A percentile compares a stretch with the other conserved stretches of the same genome.
Evolutionary conservation across 768 basidiomycete genomes (phyloP).

Genomic region (Termitomyces sp.): DNA sequence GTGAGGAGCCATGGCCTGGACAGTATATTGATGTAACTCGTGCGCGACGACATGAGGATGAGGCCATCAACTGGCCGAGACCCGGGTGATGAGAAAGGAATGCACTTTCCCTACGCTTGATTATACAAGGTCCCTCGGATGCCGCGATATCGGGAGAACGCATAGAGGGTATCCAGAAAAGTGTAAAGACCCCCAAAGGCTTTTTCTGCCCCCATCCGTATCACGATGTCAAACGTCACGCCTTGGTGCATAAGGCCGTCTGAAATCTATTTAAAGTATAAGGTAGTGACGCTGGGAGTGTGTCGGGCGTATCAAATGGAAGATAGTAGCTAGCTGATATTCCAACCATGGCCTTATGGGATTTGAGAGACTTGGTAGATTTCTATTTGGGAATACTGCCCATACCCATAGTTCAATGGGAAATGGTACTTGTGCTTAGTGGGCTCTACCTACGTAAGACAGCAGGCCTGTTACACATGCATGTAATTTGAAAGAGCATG

Average conservation of each 20-base stretch:
- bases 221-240: conserved; percentile 4
- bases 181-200: conserved; percentile 3
- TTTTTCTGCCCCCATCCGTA: conserved; percentile 11
- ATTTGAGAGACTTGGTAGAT: not conserved
- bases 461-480: not conserved
- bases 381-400: not conserved
- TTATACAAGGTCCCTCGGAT: not conserved
- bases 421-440: not conserved
- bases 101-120: conserved; percentile 1
- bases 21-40: conserved; percentile 74
- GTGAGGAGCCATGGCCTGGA: conserved; percentile 64
- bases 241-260: conserved; percentile 5
- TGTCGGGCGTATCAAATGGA: conserved; percentile 10
- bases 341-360: not conserved
- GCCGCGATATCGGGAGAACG: not conserved
- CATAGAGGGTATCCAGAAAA: conserved; percentile 3
- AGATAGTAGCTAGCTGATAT: conserved; percentile 15
- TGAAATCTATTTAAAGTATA: not conserved
- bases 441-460: not conserved
- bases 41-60: conserved; percentile 46
- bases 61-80: conserved; percentile 66
- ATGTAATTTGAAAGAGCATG: conserved; percentile 5
- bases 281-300: not conserved
- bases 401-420: not conserved
- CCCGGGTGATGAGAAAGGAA: conserved; percentile 37